A percentile compares a stretch with the other conserved stretches of the same genome.
These are phyloP conservation scores for Cucumis hystrix DNA, from an alignment of 306 rosid genomes.

Conservation along the genomic window DNA sequence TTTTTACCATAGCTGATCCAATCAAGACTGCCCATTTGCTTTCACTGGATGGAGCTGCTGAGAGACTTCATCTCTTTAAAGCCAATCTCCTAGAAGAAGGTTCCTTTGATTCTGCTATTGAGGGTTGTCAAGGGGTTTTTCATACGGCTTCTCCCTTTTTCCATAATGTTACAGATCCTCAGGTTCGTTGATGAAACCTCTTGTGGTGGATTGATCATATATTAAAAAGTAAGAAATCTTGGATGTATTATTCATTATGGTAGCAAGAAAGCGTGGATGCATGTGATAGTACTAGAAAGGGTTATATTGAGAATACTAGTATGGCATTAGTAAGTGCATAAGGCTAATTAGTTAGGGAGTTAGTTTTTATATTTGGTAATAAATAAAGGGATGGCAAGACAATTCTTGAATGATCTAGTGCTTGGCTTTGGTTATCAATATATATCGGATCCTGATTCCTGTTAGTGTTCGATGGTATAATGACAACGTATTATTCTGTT, in stretches of 20 bases:
- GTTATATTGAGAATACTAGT: too few relatives aligned
- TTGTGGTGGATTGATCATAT: too few relatives aligned
- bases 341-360: too few relatives aligned
- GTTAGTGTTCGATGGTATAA: too few relatives aligned
- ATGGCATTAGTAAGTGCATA: too few relatives aligned
- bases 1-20: slow-evolving; percentile 10
- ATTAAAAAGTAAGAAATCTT: neutral
- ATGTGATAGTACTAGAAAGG: too few relatives aligned
- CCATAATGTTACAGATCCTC: slow-evolving; percentile 5
- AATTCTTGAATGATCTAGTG: too few relatives aligned
- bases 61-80: slow-evolving; percentile 20
- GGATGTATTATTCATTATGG: neutral
- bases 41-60: slow-evolving; percentile 22
- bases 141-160: slow-evolving; percentile 24
- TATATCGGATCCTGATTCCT: too few relatives aligned
- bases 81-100: slow-evolving; percentile 19
- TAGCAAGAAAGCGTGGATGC: too few relatives aligned
- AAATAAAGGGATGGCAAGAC: too few relatives aligned
- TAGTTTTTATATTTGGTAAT: too few relatives aligned
- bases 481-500: neutral
- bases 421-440: too few relatives aligned
- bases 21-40: slow-evolving; percentile 18
- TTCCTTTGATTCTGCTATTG: slow-evolving; percentile 13
- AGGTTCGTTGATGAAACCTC: slow-evolving; percentile 10
- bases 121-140: slow-evolving; percentile 23